phyloP scores from a whole-genome alignment of 2,329 filamentous ascomycete genomes.

The Hymenoscyphus albidus region DNA sequence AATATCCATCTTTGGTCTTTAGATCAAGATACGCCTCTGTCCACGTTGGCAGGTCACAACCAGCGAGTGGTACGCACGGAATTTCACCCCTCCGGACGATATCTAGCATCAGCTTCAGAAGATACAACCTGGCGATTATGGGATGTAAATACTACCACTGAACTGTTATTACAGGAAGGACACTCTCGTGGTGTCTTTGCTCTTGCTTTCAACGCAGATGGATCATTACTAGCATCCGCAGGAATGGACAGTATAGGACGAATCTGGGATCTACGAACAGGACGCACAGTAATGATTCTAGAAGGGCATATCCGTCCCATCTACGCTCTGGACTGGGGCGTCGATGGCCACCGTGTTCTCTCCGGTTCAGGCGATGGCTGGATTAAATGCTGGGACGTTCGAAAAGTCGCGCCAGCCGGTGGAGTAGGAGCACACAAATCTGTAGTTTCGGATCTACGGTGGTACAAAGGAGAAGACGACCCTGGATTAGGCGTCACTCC shows the following conservation, averaged over 20 bases:
- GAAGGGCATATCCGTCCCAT: constrained; percentile 88
- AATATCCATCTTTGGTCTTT: constrained; percentile 88
- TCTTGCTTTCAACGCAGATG: constrained; percentile 85
- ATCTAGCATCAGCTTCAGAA: constrained; percentile 87
- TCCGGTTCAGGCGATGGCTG: constrained; percentile 91
- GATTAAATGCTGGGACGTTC: constrained; percentile 96
- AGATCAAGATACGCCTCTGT: constrained; percentile 76
- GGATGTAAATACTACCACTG: constrained; percentile 82
- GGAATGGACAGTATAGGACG: constrained; percentile 91
- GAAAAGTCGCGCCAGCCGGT: constrained; percentile 78
- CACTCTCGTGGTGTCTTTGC: constrained; percentile 92
- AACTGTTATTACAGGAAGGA: constrained; percentile 86
- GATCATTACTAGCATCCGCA: constrained; percentile 85
- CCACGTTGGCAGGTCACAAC: constrained; percentile 77
- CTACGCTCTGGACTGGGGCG: constrained; percentile 86
- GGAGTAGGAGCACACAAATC: constrained; percentile 88
- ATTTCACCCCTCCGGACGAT: constrained; percentile 88
- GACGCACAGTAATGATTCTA: constrained; percentile 91
- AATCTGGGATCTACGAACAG: constrained; percentile 91
- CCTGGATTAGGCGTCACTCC: constrained; percentile 59
- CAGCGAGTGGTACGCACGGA: constrained; percentile 88
- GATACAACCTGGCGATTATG: constrained; percentile 97
- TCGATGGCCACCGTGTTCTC: constrained; percentile 88
- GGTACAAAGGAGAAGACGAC: constrained; percentile 86
- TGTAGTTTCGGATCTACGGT: constrained; percentile 86